A percentile compares a stretch with the other conserved stretches of the same genome.
phyloP scores from a whole-genome alignment of 164 flowering plant genomes.

The Stephania japonica region DNA sequence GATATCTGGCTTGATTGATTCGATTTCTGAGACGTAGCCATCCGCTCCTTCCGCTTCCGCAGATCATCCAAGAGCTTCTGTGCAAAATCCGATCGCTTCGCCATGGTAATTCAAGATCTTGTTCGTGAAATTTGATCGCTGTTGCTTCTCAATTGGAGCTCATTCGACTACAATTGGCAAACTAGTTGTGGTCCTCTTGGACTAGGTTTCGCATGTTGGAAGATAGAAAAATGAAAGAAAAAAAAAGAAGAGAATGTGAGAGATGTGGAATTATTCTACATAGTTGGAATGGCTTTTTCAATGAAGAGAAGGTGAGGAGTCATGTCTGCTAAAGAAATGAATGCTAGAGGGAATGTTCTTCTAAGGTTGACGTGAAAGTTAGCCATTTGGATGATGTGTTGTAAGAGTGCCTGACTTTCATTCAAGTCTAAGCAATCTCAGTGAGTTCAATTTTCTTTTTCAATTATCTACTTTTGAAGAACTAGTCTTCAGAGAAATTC shows the following conservation, averaged over 20 bases:
- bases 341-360: conserved; percentile 7
- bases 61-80: conserved; percentile 89
- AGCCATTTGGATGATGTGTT: conserved; percentile 23
- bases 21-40: conserved; percentile 49
- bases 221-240: background rate
- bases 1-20: conserved; percentile 17
- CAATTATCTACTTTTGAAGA: conserved; percentile 32
- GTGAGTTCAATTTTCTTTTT: conserved; percentile 2
- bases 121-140: background rate
- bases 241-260: background rate
- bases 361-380: conserved; percentile 55
- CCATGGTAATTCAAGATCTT: conserved; percentile 35
- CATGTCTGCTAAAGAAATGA: conserved; percentile 16
- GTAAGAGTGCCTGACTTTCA: conserved; percentile 34
- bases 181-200: conserved; percentile 3
- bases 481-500: background rate
- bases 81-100: conserved; percentile 63
- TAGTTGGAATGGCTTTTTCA: conserved; percentile 55
- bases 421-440: conserved; percentile 63
- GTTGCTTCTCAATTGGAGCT: background rate
- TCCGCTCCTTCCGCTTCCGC: conserved; percentile 58
- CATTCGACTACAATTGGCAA: background rate
- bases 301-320: conserved; percentile 40
- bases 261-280: conserved; percentile 8
- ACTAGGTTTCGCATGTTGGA: background rate